These are phyloP conservation scores for Saturnispora quitensis DNA, from an alignment of 805 yeast genomes.

Conservation along the genomic window DNA sequence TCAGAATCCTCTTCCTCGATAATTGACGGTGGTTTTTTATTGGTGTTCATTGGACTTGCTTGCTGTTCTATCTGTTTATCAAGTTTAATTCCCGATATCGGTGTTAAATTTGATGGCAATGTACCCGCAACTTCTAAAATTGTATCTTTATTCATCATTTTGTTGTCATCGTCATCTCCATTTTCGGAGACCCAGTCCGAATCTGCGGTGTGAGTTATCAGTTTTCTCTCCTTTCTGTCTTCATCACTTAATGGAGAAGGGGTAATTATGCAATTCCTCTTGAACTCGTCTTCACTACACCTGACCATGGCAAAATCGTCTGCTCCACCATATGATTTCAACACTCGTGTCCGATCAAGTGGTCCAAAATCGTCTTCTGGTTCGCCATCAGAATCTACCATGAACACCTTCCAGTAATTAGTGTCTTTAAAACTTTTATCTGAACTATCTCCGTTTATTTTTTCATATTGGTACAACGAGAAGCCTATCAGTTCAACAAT, in stretches of 20 bases:
- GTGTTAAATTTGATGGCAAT: constrained; percentile 16
- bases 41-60: neutral
- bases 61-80: neutral
- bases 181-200: neutral
- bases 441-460: constrained; percentile 4
- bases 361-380: constrained; percentile 90
- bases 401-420: constrained; percentile 63
- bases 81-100: constrained; percentile 17
- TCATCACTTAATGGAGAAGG: constrained; percentile 34
- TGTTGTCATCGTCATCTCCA: neutral
- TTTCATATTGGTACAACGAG: constrained; percentile 30
- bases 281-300: constrained; percentile 41
- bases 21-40: neutral
- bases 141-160: neutral
- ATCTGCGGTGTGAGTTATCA: neutral
- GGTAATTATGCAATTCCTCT: constrained; percentile 40
- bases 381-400: constrained; percentile 92
- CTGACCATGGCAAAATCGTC: constrained; percentile 73
- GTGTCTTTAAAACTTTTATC: constrained; percentile 36
- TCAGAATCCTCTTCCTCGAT: constrained; percentile 14
- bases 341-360: constrained; percentile 54
- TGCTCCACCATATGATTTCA: constrained; percentile 60
- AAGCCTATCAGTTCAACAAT: constrained; percentile 52
- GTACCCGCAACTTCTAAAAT: constrained; percentile 11
- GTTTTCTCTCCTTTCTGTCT: neutral